These are phyloP conservation scores for Puya raimondii DNA, from an alignment of 176 grass and related monocot genomes.

Conservation along the genomic window DNA sequence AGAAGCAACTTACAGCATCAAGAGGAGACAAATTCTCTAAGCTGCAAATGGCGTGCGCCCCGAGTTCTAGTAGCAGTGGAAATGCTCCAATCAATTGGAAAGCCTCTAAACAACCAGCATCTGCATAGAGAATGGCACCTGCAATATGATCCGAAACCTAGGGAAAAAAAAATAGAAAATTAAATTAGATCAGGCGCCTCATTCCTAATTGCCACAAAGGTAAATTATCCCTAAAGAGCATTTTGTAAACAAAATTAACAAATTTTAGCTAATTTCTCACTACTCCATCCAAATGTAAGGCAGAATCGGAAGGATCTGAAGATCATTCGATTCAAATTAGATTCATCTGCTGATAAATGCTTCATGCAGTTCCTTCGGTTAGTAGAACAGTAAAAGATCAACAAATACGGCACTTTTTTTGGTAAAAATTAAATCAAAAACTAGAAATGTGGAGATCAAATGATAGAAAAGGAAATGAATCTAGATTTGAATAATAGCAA, in stretches of 20 bases:
- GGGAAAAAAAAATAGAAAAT: conserved; percentile 7
- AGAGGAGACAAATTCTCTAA: conserved; percentile 66
- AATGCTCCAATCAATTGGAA: conserved; percentile 84
- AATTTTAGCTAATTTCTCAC: too few relatives aligned
- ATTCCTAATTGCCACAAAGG: neutral
- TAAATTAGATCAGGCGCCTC: neutral
- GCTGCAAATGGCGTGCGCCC: conserved; percentile 51
- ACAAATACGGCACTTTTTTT: too few relatives aligned
- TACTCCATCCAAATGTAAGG: too few relatives aligned
- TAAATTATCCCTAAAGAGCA: neutral
- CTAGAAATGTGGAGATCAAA: too few relatives aligned
- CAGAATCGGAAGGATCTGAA: too few relatives aligned
- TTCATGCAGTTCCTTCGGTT: too few relatives aligned
- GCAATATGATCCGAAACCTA: conserved; percentile 69
- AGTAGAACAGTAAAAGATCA: too few relatives aligned
- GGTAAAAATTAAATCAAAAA: too few relatives aligned
- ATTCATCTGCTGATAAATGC: too few relatives aligned
- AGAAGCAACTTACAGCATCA: conserved; percentile 46
- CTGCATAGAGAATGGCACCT: conserved; percentile 52
- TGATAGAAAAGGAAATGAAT: too few relatives aligned
- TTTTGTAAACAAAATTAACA: too few relatives aligned
- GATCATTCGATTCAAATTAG: too few relatives aligned
- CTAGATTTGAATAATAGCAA: neutral
- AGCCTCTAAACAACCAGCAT: conserved; percentile 58
- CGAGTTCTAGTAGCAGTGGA: conserved; percentile 63